Percentiles rank a stretch among this genome's conserved stretches.
Conservation (phyloP, 306 rosid genomes). For the Sicyos baderoa region DNA sequence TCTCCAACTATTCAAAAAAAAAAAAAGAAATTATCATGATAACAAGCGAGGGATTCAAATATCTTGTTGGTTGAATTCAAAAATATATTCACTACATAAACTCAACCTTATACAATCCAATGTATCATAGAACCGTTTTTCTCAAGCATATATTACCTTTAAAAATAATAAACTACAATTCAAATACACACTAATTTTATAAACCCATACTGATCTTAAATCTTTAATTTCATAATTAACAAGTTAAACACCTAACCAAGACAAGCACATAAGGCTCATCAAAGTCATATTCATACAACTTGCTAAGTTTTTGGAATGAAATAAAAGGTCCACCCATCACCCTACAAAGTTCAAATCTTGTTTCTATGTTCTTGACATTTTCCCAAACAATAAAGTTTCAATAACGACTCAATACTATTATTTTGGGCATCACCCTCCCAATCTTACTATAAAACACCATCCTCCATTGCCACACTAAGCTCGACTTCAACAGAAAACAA, state of each 20-base stretch:
- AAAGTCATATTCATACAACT: slow-evolving; percentile 2
- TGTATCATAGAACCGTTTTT: too few species aligned
- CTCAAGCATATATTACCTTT: not conserved
- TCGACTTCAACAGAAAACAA: slow-evolving; percentile 5
- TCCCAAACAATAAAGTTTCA: not conserved
- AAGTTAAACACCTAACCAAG: not conserved
- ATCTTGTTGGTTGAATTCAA: too few species aligned
- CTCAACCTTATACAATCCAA: too few species aligned
- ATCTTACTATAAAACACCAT: not conserved
- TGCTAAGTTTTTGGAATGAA: too few species aligned
- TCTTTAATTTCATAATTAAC: not conserved
- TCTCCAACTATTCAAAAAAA: too few species aligned
- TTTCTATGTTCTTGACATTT: too few species aligned
- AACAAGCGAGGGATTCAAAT: too few species aligned
- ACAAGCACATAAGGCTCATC: not conserved
- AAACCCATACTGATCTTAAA: not conserved
- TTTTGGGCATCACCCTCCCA: not conserved
- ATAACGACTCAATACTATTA: not conserved
- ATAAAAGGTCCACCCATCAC: not conserved
- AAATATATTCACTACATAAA: too few species aligned
- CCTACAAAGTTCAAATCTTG: not conserved
- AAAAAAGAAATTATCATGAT: too few species aligned
- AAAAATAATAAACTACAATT: not conserved
- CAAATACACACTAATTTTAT: not conserved
- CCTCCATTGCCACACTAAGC: too few species aligned